Conservation (phyloP, 257 asterid species). For the Przewalskia tangutica region DNA sequence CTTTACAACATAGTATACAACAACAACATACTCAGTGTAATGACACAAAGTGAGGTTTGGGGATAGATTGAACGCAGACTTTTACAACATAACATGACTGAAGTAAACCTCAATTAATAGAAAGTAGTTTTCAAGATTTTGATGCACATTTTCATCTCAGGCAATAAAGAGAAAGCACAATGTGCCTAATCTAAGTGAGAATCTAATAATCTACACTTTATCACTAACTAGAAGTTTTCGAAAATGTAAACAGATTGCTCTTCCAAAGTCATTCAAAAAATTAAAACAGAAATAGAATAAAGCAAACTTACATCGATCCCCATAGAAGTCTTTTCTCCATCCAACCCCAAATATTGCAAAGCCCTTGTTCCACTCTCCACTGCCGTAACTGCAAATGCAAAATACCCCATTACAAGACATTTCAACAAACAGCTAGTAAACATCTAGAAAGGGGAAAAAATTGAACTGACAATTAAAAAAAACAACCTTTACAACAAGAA, state of each 20-base stretch:
- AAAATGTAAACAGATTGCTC: neutral
- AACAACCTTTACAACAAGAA: conserved; percentile 66
- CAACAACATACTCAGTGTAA: no score
- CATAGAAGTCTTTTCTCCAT: conserved; percentile 54
- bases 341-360: conserved; percentile 78
- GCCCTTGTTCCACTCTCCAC: conserved; percentile 91
- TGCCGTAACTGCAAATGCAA: conserved; percentile 54
- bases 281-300: neutral
- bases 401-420: neutral
- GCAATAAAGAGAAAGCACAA: neutral
- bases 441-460: neutral
- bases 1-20: no score
- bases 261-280: neutral
- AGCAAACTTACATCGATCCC: conserved; percentile 47
- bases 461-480: neutral
- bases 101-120: neutral
- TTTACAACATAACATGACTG: no score
- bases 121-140: neutral
- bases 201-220: neutral
- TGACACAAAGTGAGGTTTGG: no score
- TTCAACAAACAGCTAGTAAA: neutral
- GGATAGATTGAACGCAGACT: no score
- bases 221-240: neutral
- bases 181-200: neutral
- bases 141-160: neutral